These are phyloP conservation scores for Medicago ruthenica DNA, from an alignment of 306 rosid genomes.

Conservation along the genomic window DNA sequence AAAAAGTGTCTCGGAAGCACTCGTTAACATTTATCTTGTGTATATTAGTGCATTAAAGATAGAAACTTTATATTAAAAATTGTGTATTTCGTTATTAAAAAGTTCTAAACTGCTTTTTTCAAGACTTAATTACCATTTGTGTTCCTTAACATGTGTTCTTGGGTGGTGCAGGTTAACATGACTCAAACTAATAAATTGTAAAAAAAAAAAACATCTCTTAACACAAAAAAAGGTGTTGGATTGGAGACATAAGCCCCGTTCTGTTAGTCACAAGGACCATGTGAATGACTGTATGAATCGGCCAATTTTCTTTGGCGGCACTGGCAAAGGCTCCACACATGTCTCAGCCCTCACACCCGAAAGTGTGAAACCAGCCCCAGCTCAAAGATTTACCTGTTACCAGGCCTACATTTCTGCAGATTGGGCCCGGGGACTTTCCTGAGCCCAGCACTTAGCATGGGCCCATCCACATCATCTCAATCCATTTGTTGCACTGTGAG, in stretches of 20 bases:
- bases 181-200: no score
- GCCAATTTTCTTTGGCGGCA: slow-evolving; percentile 29
- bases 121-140: no score
- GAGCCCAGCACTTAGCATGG: not conserved
- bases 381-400: not conserved
- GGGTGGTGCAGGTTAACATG: no score
- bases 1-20: no score
- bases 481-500: accelerated
- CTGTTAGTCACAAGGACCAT: slow-evolving; percentile 35
- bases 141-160: no score
- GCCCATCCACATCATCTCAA: slow-evolving; percentile 41
- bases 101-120: no score
- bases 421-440: slow-evolving; percentile 52
- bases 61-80: no score
- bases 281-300: slow-evolving; percentile 43
- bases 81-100: no score
- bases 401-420: slow-evolving; percentile 37
- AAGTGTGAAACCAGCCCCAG: not conserved
- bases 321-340: not conserved
- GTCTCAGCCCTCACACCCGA: slow-evolving; percentile 14
- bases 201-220: no score
- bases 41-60: no score
- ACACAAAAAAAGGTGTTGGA: not conserved
- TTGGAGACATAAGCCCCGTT: slow-evolving; percentile 54
- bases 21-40: no score